phyloP scores from a whole-genome alignment of 2,329 filamentous ascomycete genomes.

The Erysiphe pulchra region DNA sequence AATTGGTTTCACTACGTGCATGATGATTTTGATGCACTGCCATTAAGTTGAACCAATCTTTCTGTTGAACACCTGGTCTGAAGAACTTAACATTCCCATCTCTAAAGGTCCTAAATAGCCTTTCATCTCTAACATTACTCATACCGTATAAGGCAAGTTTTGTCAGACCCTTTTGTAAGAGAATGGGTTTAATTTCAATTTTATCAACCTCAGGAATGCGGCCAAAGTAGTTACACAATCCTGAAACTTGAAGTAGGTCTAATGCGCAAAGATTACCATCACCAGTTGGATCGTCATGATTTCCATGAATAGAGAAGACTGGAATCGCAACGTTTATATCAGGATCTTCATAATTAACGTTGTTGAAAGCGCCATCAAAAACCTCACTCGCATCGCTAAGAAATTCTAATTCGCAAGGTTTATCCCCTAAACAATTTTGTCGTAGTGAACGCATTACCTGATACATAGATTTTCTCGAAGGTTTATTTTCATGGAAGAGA shows the following conservation, averaged over 20 bases:
- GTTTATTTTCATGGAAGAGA: slow-evolving; percentile 95
- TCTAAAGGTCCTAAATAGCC: slow-evolving; percentile 77
- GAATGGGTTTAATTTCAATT: slow-evolving; percentile 70
- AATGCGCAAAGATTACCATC: slow-evolving; percentile 80
- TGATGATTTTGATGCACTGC: slow-evolving; percentile 92
- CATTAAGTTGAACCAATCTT: slow-evolving; percentile 91
- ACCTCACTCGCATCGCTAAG: slow-evolving; percentile 79
- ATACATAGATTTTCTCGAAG: slow-evolving; percentile 83
- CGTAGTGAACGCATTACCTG: slow-evolving; percentile 89
- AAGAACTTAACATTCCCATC: slow-evolving; percentile 91
- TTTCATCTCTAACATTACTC: slow-evolving; percentile 88
- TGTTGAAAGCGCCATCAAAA: slow-evolving; percentile 69
- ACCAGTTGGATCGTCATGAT: slow-evolving; percentile 94
- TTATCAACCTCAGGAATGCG: slow-evolving; percentile 81
- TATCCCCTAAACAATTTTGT: slow-evolving; percentile 83
- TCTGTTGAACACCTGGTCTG: slow-evolving; percentile 49
- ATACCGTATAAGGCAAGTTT: slow-evolving; percentile 85
- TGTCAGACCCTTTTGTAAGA: slow-evolving; percentile 79
- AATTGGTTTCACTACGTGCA: slow-evolving; percentile 76
- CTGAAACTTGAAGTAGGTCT: slow-evolving; percentile 73
- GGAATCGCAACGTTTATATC: slow-evolving; percentile 95
- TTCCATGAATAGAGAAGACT: slow-evolving; percentile 94
- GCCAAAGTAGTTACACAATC: slow-evolving; percentile 87
- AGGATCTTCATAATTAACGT: slow-evolving; percentile 93
- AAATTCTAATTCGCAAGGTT: slow-evolving; percentile 85